A percentile compares a stretch with the other conserved stretches of the same genome.
Evolutionary conservation across 768 basidiomycete genomes (phyloP).

Genomic region (Podaxis pistillaris): DNA sequence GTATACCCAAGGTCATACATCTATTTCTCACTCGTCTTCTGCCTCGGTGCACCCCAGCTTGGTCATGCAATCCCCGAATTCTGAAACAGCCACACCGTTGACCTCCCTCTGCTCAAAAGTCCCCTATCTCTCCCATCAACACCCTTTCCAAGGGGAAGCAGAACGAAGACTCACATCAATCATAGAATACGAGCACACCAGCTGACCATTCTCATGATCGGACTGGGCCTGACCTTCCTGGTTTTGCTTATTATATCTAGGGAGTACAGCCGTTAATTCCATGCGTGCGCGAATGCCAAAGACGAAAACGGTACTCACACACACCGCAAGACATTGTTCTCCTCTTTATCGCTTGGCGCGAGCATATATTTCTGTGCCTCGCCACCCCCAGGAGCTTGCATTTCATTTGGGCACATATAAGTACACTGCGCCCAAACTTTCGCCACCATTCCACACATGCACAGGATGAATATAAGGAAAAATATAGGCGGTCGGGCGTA

Average conservation of each 20-base stretch:
- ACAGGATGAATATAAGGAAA: not conserved
- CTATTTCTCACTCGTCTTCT: not conserved
- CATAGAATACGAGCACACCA: constrained; percentile 1
- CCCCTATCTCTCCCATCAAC: not conserved
- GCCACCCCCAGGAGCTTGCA: not conserved
- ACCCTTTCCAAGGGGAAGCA: not conserved
- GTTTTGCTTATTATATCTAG: not conserved
- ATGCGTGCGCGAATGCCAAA: not conserved
- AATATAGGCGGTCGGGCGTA: not conserved
- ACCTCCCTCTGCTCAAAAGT: constrained; percentile 1
- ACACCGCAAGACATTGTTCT: not conserved
- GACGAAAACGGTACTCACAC: not conserved
- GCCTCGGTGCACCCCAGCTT: not conserved
- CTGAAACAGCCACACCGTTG: not conserved
- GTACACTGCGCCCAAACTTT: not conserved
- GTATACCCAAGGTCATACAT: not conserved
- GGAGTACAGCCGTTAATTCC: not conserved
- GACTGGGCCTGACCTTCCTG: not conserved
- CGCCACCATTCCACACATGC: not conserved
- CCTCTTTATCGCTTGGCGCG: not conserved
- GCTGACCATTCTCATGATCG: not conserved
- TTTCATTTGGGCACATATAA: not conserved
- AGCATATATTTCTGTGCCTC: not conserved
- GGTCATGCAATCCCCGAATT: not conserved
- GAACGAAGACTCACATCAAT: not conserved